Conservation (phyloP, 495 filamentous ascomycete genomes). For the Darksidea phi region DNA sequence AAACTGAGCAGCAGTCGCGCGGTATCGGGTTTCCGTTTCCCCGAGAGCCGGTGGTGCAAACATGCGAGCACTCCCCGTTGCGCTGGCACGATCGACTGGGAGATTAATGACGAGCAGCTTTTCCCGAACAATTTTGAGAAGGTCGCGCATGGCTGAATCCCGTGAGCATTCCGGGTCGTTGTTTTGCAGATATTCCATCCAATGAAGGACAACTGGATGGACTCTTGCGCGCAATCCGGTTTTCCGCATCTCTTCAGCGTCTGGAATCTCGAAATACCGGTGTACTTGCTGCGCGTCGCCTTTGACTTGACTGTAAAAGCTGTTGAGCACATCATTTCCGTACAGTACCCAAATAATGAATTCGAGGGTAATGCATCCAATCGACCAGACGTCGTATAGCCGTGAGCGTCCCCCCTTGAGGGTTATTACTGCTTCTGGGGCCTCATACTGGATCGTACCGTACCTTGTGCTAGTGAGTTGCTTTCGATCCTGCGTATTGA, state of each 20-base stretch:
- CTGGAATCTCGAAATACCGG: not conserved
- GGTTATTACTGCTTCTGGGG: not conserved
- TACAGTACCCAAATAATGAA: slow-evolving; percentile 11
- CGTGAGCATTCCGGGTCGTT: not conserved
- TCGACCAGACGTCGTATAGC: slow-evolving; percentile 3
- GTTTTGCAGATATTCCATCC: not conserved
- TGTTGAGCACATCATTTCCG: not conserved
- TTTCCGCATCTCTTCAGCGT: too few species aligned
- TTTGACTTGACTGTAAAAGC: not conserved
- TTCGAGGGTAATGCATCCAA: slow-evolving; percentile 10
- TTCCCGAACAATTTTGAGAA: not conserved
- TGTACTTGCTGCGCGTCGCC: not conserved
- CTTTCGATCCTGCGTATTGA: not conserved
- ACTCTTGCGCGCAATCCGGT: not conserved
- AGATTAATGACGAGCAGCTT: not conserved
- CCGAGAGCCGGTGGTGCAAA: not conserved
- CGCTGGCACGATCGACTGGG: not conserved
- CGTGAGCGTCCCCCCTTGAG: not conserved
- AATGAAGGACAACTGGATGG: not conserved
- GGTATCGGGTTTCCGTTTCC: not conserved
- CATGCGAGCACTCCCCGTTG: not conserved
- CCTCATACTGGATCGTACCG: not conserved
- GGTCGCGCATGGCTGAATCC: not conserved
- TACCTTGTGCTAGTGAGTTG: not conserved
- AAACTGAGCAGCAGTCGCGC: not conserved